Conservation (phyloP, 345 rosid genomes). For the Sonneratia alba region DNA sequence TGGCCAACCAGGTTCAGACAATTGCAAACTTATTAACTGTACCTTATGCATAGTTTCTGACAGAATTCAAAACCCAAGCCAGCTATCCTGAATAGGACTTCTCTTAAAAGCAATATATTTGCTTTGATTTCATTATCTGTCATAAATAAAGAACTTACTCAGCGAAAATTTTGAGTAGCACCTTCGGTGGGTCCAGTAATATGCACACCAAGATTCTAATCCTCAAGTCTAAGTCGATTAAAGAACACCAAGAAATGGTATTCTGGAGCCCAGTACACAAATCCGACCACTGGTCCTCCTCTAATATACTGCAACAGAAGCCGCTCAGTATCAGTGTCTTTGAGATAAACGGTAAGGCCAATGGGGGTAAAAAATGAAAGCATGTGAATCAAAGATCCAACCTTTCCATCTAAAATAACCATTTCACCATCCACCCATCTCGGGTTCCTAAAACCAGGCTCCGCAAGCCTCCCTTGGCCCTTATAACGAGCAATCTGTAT, state of each 20-base stretch:
- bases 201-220: conserved; percentile 25
- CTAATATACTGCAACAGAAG: conserved; percentile 57
- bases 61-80: not conserved
- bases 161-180: not conserved
- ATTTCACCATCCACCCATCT: conserved; percentile 99
- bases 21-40: too few relatives aligned
- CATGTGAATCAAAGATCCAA: conserved; percentile 8
- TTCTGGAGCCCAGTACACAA: conserved; percentile 93
- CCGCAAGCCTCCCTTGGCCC: conserved; percentile 96
- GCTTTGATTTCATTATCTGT: not conserved
- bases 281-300: conserved; percentile 96
- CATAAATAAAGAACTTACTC: not conserved
- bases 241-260: conserved; percentile 90
- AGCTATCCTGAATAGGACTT: not conserved
- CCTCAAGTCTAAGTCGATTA: conserved; percentile 70
- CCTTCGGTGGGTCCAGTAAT: not conserved
- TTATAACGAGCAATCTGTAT: conserved; percentile 78
- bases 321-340: not conserved
- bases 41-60: too few relatives aligned
- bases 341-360: not conserved
- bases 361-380: not conserved
- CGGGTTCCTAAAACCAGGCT: conserved; percentile 75
- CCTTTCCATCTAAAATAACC: conserved; percentile 95
- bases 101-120: not conserved
- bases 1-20: too few relatives aligned